Evolutionary conservation across 306 rosid species (phyloP).

Genomic region (Coriaria nepalensis): DNA sequence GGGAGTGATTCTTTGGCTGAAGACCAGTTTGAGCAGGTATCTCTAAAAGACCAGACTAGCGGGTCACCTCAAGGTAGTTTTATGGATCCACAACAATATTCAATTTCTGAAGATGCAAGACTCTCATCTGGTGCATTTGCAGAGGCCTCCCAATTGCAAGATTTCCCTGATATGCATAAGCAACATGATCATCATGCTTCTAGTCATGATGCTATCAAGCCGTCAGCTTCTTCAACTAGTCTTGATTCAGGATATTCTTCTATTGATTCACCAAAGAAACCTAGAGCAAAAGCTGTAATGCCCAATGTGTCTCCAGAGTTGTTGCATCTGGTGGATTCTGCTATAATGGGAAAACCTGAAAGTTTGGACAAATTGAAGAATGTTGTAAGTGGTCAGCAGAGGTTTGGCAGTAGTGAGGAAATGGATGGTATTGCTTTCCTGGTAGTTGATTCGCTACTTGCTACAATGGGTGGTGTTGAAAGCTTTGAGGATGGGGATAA

Average conservation of each 20-base stretch:
- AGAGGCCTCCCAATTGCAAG: conserved; percentile 31
- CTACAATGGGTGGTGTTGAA: conserved; percentile 99
- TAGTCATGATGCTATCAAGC: conserved; percentile 30
- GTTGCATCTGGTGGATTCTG: conserved; percentile 91
- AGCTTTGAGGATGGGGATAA: conserved; percentile 80
- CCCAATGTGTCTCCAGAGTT: conserved; percentile 78
- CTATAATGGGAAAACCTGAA: conserved; percentile 98
- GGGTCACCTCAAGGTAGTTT: conserved; percentile 14
- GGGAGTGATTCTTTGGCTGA: conserved; percentile 21
- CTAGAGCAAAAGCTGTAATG: conserved; percentile 40
- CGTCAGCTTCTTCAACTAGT: conserved; percentile 36
- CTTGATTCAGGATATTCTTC: conserved; percentile 55
- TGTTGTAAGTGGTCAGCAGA: conserved; percentile 68
- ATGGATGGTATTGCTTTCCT: conserved; percentile 53
- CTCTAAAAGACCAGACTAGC: conserved; percentile 43
- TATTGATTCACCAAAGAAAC: conserved; percentile 43
- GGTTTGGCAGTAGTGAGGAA: conserved; percentile 58
- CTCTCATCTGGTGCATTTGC: conserved; percentile 28
- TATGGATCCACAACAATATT: conserved; percentile 27
- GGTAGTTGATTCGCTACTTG: conserved; percentile 91
- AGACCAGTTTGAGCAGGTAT: conserved; percentile 53
- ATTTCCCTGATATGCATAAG: conserved; percentile 32
- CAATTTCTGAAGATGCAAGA: conserved; percentile 37
- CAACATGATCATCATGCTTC: conserved; percentile 27
- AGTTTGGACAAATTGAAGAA: conserved; percentile 77